Base-by-base conservation (phyloP, 2,329 filamentous ascomycete species). In the Bipolaris sorokiniana region DNA sequence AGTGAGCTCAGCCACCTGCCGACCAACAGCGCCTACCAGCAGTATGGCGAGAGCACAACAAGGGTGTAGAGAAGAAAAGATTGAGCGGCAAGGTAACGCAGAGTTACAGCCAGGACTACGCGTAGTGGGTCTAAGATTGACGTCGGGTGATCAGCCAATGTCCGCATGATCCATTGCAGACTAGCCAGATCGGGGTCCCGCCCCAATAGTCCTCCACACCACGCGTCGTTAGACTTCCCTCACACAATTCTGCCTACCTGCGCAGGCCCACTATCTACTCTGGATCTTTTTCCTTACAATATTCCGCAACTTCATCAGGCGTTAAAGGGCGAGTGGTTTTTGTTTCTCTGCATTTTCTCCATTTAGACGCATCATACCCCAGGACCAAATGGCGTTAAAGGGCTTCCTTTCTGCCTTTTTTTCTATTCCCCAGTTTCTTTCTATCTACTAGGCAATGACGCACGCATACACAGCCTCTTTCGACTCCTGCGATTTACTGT, bases 11-110 rank as follows among this genome's bases (percentile, higher is more conserved):
- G 61, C 64, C 71, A 74, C 59, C 58, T 73, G 56, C 55, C 70
- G 34, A 58, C 61, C 59, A 68, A 70, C 54, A 68, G 68, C 52
- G 54, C 65, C 48, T 76, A 77, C 67, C 71, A 74, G 52, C 71
- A 70, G 41, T 77, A 76, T 48, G 70, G 66, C 47, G 72, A 76
- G 63, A 72, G 71, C 62, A 76, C 73, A 40, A 75, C 74, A 59
- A 73, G 71, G 51, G 71, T 74, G 51, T 76, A 70, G 66, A 48
- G 56, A 51, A 52, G 59, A 23, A 50, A 49, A 40, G 48, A 44
- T 28, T 44, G 26, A 40, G 50, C 51, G 48, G 52, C 28, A 58
- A 46, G 46, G 54, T 51, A 51, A 49, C 41, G 42, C 53, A 52
- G 48, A 49, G 57, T 59, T 59, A 65, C 51, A 51, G 58, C 64